Evolutionary conservation across 352 stramenopile genomes (phyloP).

Genomic region (Aphanomyces euteiches): DNA sequence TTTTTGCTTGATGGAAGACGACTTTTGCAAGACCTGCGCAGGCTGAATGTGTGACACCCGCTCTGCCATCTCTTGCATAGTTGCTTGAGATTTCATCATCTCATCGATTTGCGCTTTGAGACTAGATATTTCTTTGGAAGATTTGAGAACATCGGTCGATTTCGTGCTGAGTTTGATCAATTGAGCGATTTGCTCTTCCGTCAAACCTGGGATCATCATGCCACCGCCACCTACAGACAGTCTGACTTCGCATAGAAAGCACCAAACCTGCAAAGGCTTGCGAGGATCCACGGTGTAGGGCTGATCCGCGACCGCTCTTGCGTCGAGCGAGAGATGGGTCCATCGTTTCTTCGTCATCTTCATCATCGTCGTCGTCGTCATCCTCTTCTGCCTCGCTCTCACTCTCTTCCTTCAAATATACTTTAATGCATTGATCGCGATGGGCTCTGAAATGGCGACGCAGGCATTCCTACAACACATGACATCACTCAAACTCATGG

Average conservation of each 20-base stretch:
- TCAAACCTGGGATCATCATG: conserved; percentile 22
- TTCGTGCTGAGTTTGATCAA: conserved; percentile 47
- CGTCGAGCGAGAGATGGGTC: neutral
- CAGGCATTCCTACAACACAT: conserved; percentile 51
- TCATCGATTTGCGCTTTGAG: conserved; percentile 28
- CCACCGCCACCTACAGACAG: neutral
- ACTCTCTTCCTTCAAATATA: conserved; percentile 48
- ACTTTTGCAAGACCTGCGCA: conserved; percentile 39
- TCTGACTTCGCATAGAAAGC: neutral
- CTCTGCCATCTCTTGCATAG: conserved; percentile 34
- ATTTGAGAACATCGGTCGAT: conserved; percentile 26
- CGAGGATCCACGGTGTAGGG: neutral
- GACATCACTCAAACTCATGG: neutral
- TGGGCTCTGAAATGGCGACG: conserved; percentile 64
- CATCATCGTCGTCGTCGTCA: conserved; percentile 35
- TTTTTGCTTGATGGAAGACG: conserved; percentile 51
- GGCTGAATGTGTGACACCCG: conserved; percentile 17
- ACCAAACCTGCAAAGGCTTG: conserved; percentile 2
- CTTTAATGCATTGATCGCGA: conserved; percentile 60
- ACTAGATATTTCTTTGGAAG: conserved; percentile 21
- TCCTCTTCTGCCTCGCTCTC: conserved; percentile 69
- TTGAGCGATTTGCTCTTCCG: conserved; percentile 66
- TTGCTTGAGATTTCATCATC: conserved; percentile 29
- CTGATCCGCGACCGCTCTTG: conserved; percentile 30
- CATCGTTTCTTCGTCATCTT: conserved; percentile 12